Evolutionary conservation across 768 basidiomycete genomes (phyloP).

Genomic region (Boletus sp.): DNA sequence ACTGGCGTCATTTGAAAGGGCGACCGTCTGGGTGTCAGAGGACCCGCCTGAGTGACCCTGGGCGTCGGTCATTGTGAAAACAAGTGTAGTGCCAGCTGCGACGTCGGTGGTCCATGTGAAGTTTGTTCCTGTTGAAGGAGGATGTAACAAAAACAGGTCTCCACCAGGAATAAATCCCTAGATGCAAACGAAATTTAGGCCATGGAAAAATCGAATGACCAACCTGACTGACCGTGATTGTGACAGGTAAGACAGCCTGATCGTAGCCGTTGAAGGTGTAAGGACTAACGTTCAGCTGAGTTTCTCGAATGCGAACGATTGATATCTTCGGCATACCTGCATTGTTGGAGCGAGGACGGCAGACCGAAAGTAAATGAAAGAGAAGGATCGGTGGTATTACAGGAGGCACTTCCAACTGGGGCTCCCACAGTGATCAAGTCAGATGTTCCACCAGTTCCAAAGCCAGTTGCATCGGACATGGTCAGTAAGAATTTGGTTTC

Average conservation of each 20-base stretch:
- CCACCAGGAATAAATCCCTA: conserved; percentile 68
- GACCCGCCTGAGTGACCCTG: conserved; percentile 53
- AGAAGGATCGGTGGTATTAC: conserved; percentile 46
- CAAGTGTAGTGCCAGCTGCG: conserved; percentile 51
- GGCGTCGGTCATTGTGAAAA: conserved; percentile 57
- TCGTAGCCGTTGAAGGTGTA: conserved; percentile 45
- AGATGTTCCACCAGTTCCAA: conserved; percentile 61
- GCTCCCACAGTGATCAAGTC: conserved; percentile 45
- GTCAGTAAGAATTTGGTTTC: conserved; percentile 46
- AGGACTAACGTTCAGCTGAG: conserved; percentile 33
- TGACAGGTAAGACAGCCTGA: conserved; percentile 50
- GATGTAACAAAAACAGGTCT: conserved; percentile 41
- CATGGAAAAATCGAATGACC: background rate
- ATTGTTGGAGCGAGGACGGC: conserved; percentile 56
- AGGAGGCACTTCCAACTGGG: conserved; percentile 40
- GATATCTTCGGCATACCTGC: conserved; percentile 41
- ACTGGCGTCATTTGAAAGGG: conserved; percentile 41
- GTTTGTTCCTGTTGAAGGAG: conserved; percentile 34
- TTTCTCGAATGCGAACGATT: background rate
- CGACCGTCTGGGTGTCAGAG: conserved; percentile 50
- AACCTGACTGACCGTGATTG: conserved; percentile 43
- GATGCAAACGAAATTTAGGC: background rate
- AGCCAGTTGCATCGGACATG: conserved; percentile 73
- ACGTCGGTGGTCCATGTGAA: conserved; percentile 59
- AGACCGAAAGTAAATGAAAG: conserved; percentile 47